Base-by-base conservation (phyloP, 176 grass and related monocot species). In the Oryza australiensis region DNA sequence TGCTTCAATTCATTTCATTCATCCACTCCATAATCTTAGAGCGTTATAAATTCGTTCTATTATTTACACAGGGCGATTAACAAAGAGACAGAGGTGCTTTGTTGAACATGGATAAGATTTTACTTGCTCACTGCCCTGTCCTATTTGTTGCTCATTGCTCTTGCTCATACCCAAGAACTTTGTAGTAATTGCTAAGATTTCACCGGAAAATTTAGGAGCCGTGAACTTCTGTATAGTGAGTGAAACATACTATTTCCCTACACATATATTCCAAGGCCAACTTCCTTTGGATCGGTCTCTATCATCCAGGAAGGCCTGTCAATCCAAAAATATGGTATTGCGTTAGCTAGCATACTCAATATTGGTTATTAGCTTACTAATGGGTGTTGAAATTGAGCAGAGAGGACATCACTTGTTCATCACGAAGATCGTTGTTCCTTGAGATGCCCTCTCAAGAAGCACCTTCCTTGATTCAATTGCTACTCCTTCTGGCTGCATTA, bases 251-350 rank as follows among this genome's bases (percentile, higher is more conserved):
- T 13, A 5, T 40, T 29, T 83, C 23, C 18, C 94, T 79, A 97
- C 46, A 95, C 88, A 70, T 93, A 98, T 68, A 98, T 98, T 82
- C 95, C 90, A 29, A 93, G 30, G 18, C 83, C 87, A 42, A 95
- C 48, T 84, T 98, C 95, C 78, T 98, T 93, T 1, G 88, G 90
- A 71, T 93, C 68, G 30, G 90, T 93, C 84, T 97, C 94, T 71
- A 97, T 86, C 94, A 97, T 92, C 92, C 90, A 98, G 46, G 90
- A 90, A 86, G 95, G 88, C 79, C 95, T 91, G 90, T n/a, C 26
- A 78, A 69, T 85, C 30, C 48, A 90, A 85, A 12, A 82, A 82
- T 24, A 28, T 7, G 20, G 18, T 80, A 20, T 35, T 65, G 43
- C 67, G 80, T 91, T 73, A 90, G 32, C 16, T 35, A 68, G 60